Evolutionary conservation across 2,329 filamentous ascomycete genomes (phyloP).

Genomic region (Aspergillus sp.): DNA sequence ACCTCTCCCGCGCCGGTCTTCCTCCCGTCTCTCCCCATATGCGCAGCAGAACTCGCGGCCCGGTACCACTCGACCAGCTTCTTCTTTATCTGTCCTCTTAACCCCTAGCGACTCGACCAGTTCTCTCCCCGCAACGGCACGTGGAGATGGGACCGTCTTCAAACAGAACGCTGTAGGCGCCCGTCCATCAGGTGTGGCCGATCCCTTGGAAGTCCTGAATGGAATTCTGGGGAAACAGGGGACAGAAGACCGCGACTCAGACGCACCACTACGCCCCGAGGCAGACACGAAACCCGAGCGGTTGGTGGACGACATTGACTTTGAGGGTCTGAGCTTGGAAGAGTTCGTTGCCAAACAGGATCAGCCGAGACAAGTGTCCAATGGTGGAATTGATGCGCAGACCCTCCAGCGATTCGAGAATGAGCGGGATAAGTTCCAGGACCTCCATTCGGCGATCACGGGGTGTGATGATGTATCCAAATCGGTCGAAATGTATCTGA

Average conservation of each 20-base stretch:
- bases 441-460: constrained; percentile 81
- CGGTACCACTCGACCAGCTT: constrained; percentile 67
- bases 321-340: constrained; percentile 71
- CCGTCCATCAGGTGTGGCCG: constrained; percentile 56
- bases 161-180: constrained; percentile 55
- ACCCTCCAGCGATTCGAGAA: constrained; percentile 73
- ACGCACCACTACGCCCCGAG: constrained; percentile 1
- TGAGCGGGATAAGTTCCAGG: constrained; percentile 82
- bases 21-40: constrained; percentile 66
- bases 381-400: constrained; percentile 50
- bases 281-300: constrained; percentile 33
- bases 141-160: constrained; percentile 66
- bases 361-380: constrained; percentile 23
- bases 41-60: constrained; percentile 66
- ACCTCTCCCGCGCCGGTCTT: constrained; percentile 65
- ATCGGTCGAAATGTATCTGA: constrained; percentile 89
- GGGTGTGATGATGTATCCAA: constrained; percentile 91
- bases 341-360: constrained; percentile 57
- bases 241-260: constrained; percentile 14
- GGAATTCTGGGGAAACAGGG: constrained; percentile 51
- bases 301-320: constrained; percentile 69
- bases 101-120: constrained; percentile 71
- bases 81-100: constrained; percentile 72
- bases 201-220: constrained; percentile 70
- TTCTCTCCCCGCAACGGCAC: constrained; percentile 66